phyloP scores from a whole-genome alignment of 2,329 filamentous ascomycete species.

The Ceratocystis ficicola region DNA sequence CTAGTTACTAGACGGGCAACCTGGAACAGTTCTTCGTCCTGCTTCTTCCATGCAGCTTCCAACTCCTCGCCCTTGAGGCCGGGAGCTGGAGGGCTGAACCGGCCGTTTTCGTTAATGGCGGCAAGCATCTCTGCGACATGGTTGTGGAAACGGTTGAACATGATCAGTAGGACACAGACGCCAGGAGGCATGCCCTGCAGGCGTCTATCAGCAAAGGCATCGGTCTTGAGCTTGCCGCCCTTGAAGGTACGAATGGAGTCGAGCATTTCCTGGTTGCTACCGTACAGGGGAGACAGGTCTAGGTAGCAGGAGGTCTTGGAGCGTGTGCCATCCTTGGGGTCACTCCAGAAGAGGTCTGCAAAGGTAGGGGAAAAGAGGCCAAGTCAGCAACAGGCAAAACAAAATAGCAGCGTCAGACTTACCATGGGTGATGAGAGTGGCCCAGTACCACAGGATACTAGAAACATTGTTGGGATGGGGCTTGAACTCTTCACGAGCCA shows the following conservation, averaged over 20 bases:
- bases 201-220: constrained; percentile 59
- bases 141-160: constrained; percentile 83
- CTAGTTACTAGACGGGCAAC: constrained; percentile 63
- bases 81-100: constrained; percentile 55
- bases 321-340: constrained; percentile 45
- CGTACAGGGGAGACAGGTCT: constrained; percentile 60
- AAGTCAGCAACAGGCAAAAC: not conserved
- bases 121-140: constrained; percentile 67
- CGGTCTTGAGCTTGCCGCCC: constrained; percentile 59
- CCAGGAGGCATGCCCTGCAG: constrained; percentile 60
- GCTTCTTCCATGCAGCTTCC: constrained; percentile 48
- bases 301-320: constrained; percentile 61
- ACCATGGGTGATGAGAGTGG: constrained; percentile 62
- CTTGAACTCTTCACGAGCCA: constrained; percentile 40
- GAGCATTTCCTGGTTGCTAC: constrained; percentile 54
- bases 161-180: constrained; percentile 58
- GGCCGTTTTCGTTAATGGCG: constrained; percentile 70
- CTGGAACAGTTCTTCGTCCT: constrained; percentile 69
- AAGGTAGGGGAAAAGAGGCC: too few species aligned
- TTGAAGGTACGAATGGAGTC: constrained; percentile 56
- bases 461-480: constrained; percentile 61
- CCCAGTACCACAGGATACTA: constrained; percentile 60
- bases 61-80: constrained; percentile 39
- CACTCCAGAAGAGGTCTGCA: constrained; percentile 57
- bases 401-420: constrained; percentile 21